phyloP scores from a whole-genome alignment of 768 basidiomycete species.

The Pleurotus tuoliensis region DNA sequence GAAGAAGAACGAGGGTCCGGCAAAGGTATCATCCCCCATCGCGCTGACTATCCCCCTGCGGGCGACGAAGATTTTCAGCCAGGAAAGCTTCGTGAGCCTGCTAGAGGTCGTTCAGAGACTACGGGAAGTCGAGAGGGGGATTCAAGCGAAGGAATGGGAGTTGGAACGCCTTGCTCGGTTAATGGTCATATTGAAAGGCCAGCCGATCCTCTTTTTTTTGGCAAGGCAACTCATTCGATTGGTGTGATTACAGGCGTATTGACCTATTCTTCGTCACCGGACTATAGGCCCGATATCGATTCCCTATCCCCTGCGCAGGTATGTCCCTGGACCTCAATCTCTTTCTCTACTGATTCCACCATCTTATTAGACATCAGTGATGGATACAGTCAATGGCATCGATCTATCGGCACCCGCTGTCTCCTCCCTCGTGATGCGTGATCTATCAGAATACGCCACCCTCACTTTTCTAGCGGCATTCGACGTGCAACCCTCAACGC shows the following conservation, averaged over 20 bases:
- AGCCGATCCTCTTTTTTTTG: not conserved
- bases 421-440: constrained; percentile 73
- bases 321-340: constrained; percentile 9
- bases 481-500: constrained; percentile 40
- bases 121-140: constrained; percentile 42
- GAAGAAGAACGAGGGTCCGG: constrained; percentile 16
- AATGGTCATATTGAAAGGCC: constrained; percentile 77
- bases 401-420: constrained; percentile 59
- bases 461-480: constrained; percentile 86
- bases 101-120: constrained; percentile 67
- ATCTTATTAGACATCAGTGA: constrained; percentile 55
- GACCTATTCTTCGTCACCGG: constrained; percentile 78
- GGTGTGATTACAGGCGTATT: constrained; percentile 47
- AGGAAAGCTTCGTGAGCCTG: constrained; percentile 82
- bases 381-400: constrained; percentile 66
- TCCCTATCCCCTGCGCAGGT: constrained; percentile 77
- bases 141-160: constrained; percentile 60
- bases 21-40: constrained; percentile 9
- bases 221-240: not conserved
- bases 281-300: constrained; percentile 89
- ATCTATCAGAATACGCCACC: constrained; percentile 81
- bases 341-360: not conserved
- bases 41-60: constrained; percentile 19
- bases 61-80: constrained; percentile 51
- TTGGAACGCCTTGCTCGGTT: constrained; percentile 61